Base-by-base conservation (phyloP, 2,329 filamentous ascomycete species). In the Fusarium sp. region DNA sequence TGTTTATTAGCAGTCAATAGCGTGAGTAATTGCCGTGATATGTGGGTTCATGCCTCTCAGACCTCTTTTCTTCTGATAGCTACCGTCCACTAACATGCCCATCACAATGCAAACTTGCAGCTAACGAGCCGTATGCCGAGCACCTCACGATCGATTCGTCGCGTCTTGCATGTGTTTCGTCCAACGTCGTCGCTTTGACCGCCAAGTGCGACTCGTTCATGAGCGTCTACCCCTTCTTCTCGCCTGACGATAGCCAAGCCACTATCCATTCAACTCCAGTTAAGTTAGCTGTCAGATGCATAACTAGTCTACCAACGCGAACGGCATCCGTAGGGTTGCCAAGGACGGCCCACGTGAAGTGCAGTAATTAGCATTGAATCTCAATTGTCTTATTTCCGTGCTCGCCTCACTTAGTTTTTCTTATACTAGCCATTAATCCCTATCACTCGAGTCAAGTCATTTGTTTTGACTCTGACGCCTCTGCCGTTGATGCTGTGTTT, bases 1-100 rank as follows among this genome's bases (percentile, higher is more conserved):
- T 38, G 21, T 30, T 38, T 42, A 11, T 38, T 42, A 11, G 12
- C 21, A 30, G 19, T 56, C 50, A 26, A 56, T 42, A 60, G 44
- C 45, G 36, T 32, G 52, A 55, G 34, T 30, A 24, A 48, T 39
- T 52, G 34, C 20, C 28, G 8, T 38, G 17, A 38, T 32, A 19
- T 30, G 42, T 57, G 42, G 56, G 24, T 48, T 36, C 34, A 39
- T 55, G 34, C 34, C 34, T 36, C 34, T 23, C 2, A 55, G 23
- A 28, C 44, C 39, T 24, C 39, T 55, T 54, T 42, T 53, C 36
- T 53, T 21, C 50, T 43, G 43, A 19, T 43, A 23, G 45, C 56
- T 58, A 63, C 60, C 57, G 60, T 55, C 21, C 43, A 40, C 52
- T 50, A 63, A 56, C 11, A 34, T 9, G 54, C 54, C 21, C 60